Conservation (phyloP, 1,139 yeast species). For the Blastobotrys niveus region DNA sequence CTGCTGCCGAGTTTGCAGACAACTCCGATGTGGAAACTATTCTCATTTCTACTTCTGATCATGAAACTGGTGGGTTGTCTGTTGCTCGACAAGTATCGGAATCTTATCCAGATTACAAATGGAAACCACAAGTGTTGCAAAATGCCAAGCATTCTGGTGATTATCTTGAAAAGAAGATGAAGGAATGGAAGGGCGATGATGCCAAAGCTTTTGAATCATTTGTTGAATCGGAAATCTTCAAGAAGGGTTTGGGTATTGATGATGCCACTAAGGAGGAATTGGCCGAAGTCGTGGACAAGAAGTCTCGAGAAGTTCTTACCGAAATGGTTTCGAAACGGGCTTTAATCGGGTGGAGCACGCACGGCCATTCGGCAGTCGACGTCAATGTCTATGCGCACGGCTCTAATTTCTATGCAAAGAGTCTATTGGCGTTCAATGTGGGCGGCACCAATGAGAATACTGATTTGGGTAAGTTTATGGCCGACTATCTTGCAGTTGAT, state of each 20-base stretch:
- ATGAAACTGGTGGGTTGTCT: constrained; percentile 85
- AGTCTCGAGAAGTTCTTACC: too few species aligned
- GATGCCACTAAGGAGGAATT: constrained; percentile 51
- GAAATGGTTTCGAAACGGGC: constrained; percentile 64
- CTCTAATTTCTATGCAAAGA: constrained; percentile 41
- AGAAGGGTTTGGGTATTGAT: constrained; percentile 53
- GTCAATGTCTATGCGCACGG: constrained; percentile 76
- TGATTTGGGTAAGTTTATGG: constrained; percentile 73
- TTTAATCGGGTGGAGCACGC: constrained; percentile 81
- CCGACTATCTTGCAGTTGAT: constrained; percentile 49
- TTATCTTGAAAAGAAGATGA: constrained; percentile 44
- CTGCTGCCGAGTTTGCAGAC: constrained; percentile 62
- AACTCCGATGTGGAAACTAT: constrained; percentile 62
- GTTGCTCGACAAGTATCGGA: constrained; percentile 66
- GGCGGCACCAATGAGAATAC: constrained; percentile 80
- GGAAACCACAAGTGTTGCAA: constrained; percentile 69
- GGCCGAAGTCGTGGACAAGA: constrained; percentile 19
- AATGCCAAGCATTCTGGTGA: constrained; percentile 72
- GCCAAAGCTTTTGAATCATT: constrained; percentile 41
- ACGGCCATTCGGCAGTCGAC: constrained; percentile 87
- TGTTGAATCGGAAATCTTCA: constrained; percentile 47
- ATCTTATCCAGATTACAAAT: constrained; percentile 57
- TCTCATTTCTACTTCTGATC: constrained; percentile 75
- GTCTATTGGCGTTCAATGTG: constrained; percentile 37
- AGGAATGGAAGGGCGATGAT: constrained; percentile 22